phyloP scores from a whole-genome alignment of 257 asterid genomes.

The Lithospermum erythrorhizon region DNA sequence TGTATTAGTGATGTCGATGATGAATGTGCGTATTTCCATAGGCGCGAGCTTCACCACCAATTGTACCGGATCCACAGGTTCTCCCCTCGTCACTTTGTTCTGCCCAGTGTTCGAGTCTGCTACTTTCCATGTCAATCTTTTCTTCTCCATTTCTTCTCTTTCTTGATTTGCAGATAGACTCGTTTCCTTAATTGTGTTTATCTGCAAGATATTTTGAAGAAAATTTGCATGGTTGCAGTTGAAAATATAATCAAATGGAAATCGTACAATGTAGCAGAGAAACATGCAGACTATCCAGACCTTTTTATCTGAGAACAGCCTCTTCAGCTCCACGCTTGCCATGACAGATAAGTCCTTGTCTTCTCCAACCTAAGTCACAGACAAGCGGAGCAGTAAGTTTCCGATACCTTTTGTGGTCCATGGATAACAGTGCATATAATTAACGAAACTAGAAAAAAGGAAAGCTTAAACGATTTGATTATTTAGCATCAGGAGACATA shows the following conservation, averaged over 20 bases:
- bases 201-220: not conserved
- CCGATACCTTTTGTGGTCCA: not conserved
- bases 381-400: not conserved
- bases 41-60: conserved; percentile 66
- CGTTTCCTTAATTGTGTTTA: conserved; percentile 14
- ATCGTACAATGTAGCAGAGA: not conserved
- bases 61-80: conserved; percentile 49
- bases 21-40: conserved; percentile 82
- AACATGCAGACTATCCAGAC: conserved; percentile 21
- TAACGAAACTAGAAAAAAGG: not conserved
- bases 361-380: conserved; percentile 55
- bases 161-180: conserved; percentile 20
- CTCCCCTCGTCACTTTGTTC: conserved; percentile 33
- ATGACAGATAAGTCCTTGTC: conserved; percentile 65
- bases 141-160: conserved; percentile 22
- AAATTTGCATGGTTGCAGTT: not conserved
- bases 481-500: conserved; percentile 13
- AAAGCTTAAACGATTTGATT: no score
- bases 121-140: conserved; percentile 15
- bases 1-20: conserved; percentile 28
- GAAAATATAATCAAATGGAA: not conserved
- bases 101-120: conserved; percentile 4
- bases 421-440: not conserved
- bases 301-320: conserved; percentile 57
- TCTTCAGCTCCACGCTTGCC: conserved; percentile 63